Percentiles rank a stretch among this genome's conserved stretches.
Evolutionary conservation across 2,329 filamentous ascomycete genomes (phyloP).

Genomic region (Sarocladium brachiariae): DNA sequence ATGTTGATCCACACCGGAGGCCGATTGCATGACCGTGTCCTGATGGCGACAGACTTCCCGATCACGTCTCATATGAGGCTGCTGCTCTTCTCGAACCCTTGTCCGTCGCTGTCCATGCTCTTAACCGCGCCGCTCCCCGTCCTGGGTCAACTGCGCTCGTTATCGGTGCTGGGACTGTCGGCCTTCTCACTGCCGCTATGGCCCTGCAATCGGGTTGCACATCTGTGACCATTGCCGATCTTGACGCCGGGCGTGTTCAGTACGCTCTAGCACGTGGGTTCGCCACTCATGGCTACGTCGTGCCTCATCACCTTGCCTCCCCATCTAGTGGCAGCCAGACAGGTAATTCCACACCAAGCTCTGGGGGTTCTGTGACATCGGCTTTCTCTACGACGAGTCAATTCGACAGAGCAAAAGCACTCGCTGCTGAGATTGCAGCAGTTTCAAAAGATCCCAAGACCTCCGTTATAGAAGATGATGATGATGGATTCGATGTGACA

Average conservation of each 20-base stretch:
- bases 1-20: not conserved
- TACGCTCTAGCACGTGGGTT: conserved; percentile 54
- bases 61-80: conserved; percentile 50
- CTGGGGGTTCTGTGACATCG: conserved; percentile 31
- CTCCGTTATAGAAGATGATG: conserved; percentile 46
- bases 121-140: conserved; percentile 46
- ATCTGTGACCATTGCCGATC: conserved; percentile 52
- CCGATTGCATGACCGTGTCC: conserved; percentile 7
- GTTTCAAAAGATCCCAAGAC: conserved; percentile 24
- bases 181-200: conserved; percentile 56
- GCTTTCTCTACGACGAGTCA: conserved; percentile 39
- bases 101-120: conserved; percentile 54
- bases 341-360: conserved; percentile 39
- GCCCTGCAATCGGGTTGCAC: conserved; percentile 53
- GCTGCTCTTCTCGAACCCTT: conserved; percentile 56
- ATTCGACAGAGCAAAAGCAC: conserved; percentile 42
- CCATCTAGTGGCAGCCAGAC: conserved; percentile 36
- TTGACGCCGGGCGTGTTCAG: conserved; percentile 51
- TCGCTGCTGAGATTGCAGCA: conserved; percentile 43
- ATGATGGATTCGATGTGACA: conserved; percentile 60
- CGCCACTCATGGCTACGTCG: conserved; percentile 52
- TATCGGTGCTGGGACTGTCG: conserved; percentile 58
- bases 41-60: conserved; percentile 41
- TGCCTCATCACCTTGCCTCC: conserved; percentile 36
- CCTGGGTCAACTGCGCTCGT: conserved; percentile 53